phyloP scores from a whole-genome alignment of 148 eudicot genomes.

The Euryodendron excelsum region DNA sequence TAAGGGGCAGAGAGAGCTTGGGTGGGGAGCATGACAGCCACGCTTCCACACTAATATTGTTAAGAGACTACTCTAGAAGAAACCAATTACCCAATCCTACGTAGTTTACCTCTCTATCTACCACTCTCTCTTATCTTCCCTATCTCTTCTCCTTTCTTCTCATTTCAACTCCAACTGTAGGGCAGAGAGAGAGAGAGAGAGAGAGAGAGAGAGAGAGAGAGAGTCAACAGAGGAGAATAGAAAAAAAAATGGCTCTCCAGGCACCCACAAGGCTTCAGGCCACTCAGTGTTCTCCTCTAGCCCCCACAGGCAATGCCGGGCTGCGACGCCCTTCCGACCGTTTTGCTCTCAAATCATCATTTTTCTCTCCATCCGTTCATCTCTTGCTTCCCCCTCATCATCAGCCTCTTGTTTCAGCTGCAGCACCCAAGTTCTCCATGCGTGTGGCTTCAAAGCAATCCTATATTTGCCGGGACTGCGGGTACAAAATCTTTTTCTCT shows the following conservation, averaged over 20 bases:
- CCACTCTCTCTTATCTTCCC: slow-evolving; percentile 15
- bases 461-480: slow-evolving; percentile 96
- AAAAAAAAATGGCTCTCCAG: slow-evolving; percentile 32
- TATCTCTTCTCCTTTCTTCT: not conserved
- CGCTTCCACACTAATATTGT: slow-evolving; percentile 27
- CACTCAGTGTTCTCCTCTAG: slow-evolving; percentile 23
- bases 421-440: slow-evolving; percentile 64
- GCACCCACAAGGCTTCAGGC: slow-evolving; percentile 20
- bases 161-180: not conserved
- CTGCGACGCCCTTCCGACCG: slow-evolving; percentile 40
- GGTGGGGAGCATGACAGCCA: slow-evolving; percentile 53
- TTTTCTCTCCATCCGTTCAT: slow-evolving; percentile 48
- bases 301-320: slow-evolving; percentile 37
- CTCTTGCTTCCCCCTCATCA: slow-evolving; percentile 30
- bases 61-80: no score
- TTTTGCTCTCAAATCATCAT: slow-evolving; percentile 52
- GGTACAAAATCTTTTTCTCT: slow-evolving; percentile 34
- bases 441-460: slow-evolving; percentile 79
- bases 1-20: slow-evolving; percentile 9
- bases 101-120: not conserved
- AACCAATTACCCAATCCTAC: slow-evolving; percentile 16
- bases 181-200: not conserved
- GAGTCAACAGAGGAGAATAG: not conserved
- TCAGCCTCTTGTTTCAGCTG: slow-evolving; percentile 15
- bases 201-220: not conserved